Evolutionary conservation across 768 basidiomycete genomes (phyloP).

Genomic region (Tricholoma sp.): DNA sequence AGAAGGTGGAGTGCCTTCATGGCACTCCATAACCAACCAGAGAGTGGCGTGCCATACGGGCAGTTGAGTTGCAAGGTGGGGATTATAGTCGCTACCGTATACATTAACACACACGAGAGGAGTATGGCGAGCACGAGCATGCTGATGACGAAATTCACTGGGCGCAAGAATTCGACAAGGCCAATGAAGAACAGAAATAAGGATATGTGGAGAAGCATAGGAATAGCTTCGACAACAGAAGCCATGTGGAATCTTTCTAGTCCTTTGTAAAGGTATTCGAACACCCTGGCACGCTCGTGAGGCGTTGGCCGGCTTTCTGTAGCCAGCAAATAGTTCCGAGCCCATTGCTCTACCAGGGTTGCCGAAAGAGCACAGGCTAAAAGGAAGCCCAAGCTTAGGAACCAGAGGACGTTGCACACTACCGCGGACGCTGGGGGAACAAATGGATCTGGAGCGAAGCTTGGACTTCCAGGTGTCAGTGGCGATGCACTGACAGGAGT

Average conservation of each 20-base stretch:
- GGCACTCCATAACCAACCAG: conserved; percentile 24
- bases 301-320: conserved; percentile 26
- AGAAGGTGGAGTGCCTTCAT: conserved; percentile 21
- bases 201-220: conserved; percentile 42
- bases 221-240: conserved; percentile 34
- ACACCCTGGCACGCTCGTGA: conserved; percentile 35
- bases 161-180: conserved; percentile 37
- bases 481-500: not conserved
- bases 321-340: conserved; percentile 34
- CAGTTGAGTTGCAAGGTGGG: conserved; percentile 28
- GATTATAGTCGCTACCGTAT: conserved; percentile 25
- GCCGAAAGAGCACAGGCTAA: conserved; percentile 37
- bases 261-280: conserved; percentile 35
- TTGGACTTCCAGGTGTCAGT: not conserved
- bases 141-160: conserved; percentile 28
- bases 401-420: conserved; percentile 39
- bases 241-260: conserved; percentile 33
- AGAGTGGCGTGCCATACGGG: conserved; percentile 34
- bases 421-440: conserved; percentile 23
- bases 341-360: conserved; percentile 47
- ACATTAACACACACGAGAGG: conserved; percentile 23
- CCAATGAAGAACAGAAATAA: conserved; percentile 48
- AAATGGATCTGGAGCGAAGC: conserved; percentile 9
- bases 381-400: conserved; percentile 39
- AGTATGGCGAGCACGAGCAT: conserved; percentile 27